phyloP scores from a whole-genome alignment of 257 asterid genomes.

The Primulina huaijiensis region DNA sequence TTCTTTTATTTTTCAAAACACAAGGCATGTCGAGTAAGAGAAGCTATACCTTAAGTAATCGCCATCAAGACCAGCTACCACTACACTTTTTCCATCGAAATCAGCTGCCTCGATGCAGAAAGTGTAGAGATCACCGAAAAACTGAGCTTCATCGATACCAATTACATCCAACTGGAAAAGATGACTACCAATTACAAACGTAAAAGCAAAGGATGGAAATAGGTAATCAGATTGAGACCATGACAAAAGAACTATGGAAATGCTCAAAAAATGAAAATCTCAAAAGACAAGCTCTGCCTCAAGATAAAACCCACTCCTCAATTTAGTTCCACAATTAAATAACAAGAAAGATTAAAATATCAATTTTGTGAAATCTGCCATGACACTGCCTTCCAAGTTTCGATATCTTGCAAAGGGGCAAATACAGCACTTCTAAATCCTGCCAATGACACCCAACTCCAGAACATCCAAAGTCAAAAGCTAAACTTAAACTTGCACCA shows the following conservation, averaged over 20 bases:
- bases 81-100: conserved; percentile 60
- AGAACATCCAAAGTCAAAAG: not conserved
- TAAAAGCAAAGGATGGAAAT: not conserved
- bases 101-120: conserved; percentile 82
- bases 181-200: not conserved
- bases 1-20: not conserved
- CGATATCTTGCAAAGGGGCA: not conserved
- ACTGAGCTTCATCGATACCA: conserved; percentile 90
- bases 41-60: conserved; percentile 64
- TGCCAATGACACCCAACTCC: not conserved
- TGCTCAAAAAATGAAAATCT: not conserved
- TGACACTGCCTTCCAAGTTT: too few species aligned
- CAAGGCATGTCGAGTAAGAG: not conserved
- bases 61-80: conserved; percentile 91
- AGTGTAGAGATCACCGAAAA: conserved; percentile 76
- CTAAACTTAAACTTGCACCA: not conserved
- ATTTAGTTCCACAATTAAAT: not conserved
- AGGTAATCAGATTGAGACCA: too few species aligned
- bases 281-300: not conserved
- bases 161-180: conserved; percentile 72
- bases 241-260: not conserved
- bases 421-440: not conserved
- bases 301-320: not conserved
- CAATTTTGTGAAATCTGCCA: too few species aligned
- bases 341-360: too few species aligned